Evolutionary conservation across 106 monocot genomes (phyloP).

Genomic region (Dendrobium catenatum): DNA sequence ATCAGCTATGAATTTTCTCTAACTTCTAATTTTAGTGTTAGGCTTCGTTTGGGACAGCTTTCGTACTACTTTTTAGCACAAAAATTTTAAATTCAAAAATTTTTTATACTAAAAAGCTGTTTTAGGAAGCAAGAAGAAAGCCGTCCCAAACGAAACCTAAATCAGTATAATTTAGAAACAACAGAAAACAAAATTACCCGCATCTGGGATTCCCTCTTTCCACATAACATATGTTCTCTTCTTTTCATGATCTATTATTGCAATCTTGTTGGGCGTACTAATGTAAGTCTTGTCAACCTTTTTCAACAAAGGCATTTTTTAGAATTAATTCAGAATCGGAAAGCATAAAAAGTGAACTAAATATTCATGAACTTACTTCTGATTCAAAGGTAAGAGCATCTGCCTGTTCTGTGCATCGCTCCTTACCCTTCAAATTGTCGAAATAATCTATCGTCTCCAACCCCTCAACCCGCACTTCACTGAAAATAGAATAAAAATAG

Average conservation of each 20-base stretch:
- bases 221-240: constrained; percentile 70
- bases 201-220: constrained; percentile 84
- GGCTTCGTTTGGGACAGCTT: no score
- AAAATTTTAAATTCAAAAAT: no score
- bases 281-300: constrained; percentile 52
- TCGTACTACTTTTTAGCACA: no score
- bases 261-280: constrained; percentile 62
- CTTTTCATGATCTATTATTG: constrained; percentile 76
- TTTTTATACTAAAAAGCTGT: no score
- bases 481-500: constrained; percentile 16
- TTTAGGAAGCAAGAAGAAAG: no score
- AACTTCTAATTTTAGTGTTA: no score
- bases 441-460: constrained; percentile 87
- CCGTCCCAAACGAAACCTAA: no score
- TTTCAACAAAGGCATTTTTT: background rate
- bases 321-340: background rate
- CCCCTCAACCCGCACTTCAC: constrained; percentile 88
- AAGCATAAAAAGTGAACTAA: background rate
- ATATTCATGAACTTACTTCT: constrained; percentile 42
- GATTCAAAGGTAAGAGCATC: constrained; percentile 84
- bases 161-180: background rate
- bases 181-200: constrained; percentile 21
- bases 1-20: background rate
- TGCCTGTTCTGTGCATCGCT: constrained; percentile 81
- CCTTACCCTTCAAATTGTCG: constrained; percentile 50